phyloP scores from a whole-genome alignment of 2,329 filamentous ascomycete species.

The Fusarium anthophilum region DNA sequence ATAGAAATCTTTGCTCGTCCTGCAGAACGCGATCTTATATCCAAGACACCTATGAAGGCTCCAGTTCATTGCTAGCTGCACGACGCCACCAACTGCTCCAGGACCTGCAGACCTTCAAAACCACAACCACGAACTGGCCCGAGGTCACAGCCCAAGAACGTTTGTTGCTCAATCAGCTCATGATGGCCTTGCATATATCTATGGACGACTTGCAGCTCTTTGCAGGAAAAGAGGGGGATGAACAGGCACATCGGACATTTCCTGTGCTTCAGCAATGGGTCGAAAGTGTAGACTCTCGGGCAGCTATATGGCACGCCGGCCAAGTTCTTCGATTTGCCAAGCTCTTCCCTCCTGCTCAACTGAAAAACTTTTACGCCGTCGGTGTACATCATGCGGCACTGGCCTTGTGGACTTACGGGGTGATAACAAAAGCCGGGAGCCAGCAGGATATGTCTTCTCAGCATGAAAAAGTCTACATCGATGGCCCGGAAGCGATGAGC shows the following conservation, averaged over 20 bases:
- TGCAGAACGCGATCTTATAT: constrained; percentile 59
- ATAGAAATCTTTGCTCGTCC: constrained; percentile 66
- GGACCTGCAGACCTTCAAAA: constrained; percentile 60
- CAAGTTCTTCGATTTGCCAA: constrained; percentile 71
- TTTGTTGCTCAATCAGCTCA: constrained; percentile 62
- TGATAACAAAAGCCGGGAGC: constrained; percentile 58
- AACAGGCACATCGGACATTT: constrained; percentile 69
- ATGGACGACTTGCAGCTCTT: constrained; percentile 74
- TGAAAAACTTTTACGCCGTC: constrained; percentile 74
- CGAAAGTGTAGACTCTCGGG: constrained; percentile 62
- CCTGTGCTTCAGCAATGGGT: constrained; percentile 68
- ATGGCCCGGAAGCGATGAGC: constrained; percentile 62
- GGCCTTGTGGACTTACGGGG: constrained; percentile 75
- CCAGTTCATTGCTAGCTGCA: constrained; percentile 59
- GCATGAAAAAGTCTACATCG: constrained; percentile 61
- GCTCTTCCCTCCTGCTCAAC: constrained; percentile 59
- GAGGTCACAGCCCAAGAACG: constrained; percentile 58
- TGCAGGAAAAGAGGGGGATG: constrained; percentile 72
- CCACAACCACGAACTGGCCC: constrained; percentile 54
- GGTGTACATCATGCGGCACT: constrained; percentile 75
- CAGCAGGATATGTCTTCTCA: constrained; percentile 46
- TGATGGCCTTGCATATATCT: constrained; percentile 72
- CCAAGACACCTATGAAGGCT: constrained; percentile 49
- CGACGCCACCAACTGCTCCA: constrained; percentile 71
- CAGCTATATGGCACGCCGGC: constrained; percentile 73